These are phyloP conservation scores for Zygotorulaspora chibaensis DNA, from an alignment of 805 yeast species.

Conservation along the genomic window DNA sequence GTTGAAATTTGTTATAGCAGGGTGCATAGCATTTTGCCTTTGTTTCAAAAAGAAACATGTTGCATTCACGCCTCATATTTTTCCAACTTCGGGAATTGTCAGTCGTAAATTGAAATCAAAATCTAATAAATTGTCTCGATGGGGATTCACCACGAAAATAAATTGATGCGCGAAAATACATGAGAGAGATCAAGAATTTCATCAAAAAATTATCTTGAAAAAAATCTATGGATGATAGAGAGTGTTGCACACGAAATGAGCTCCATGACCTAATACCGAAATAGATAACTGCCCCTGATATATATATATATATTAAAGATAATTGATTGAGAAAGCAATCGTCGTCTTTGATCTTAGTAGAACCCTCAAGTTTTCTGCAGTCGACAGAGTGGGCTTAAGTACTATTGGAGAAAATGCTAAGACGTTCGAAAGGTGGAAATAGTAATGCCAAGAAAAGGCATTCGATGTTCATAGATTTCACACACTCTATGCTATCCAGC, in stretches of 20 bases:
- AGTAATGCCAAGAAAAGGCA: slow-evolving; percentile 20
- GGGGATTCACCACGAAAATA: slow-evolving; percentile 1
- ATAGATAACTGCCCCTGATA: too few relatives aligned
- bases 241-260: not conserved
- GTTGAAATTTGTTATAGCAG: not conserved
- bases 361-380: too few relatives aligned
- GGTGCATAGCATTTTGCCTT: not conserved
- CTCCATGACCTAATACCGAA: too few relatives aligned
- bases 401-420: slow-evolving; percentile 11
- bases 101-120: not conserved
- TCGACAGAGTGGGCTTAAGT: too few relatives aligned
- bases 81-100: not conserved
- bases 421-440: slow-evolving; percentile 12
- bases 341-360: too few relatives aligned
- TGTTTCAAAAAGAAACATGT: not conserved
- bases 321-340: too few relatives aligned
- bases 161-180: not conserved
- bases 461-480: slow-evolving; percentile 22
- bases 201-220: not conserved
- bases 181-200: not conserved
- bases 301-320: too few relatives aligned
- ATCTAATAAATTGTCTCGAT: not conserved
- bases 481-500: slow-evolving; percentile 3
- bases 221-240: not conserved
- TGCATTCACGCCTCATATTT: not conserved